phyloP scores from a whole-genome alignment of 352 stramenopile species.

The Globisporangium takayamanum region DNA sequence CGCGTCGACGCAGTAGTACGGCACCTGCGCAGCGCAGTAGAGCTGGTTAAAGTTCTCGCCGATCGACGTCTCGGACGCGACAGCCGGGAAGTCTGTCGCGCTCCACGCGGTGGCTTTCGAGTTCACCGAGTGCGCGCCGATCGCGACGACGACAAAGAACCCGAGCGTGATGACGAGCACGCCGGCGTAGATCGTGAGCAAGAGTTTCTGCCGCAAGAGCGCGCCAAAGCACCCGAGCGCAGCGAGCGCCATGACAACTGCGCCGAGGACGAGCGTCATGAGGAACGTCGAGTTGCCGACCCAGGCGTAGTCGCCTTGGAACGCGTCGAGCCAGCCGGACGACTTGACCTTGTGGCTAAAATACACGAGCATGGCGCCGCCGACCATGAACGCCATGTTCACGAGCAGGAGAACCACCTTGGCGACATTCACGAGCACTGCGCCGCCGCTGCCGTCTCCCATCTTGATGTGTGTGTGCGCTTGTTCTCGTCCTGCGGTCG shows the following conservation, averaged over 20 bases:
- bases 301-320: constrained; percentile 63
- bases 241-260: constrained; percentile 56
- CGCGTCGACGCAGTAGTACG: constrained; percentile 66
- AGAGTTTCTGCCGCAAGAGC: constrained; percentile 53
- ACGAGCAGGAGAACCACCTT: constrained; percentile 78
- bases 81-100: constrained; percentile 35
- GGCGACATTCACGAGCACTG: constrained; percentile 55
- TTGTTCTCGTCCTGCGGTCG: background rate
- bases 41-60: constrained; percentile 72
- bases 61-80: constrained; percentile 37
- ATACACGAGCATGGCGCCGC: constrained; percentile 70
- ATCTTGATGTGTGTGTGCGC: background rate
- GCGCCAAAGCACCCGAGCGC: constrained; percentile 68
- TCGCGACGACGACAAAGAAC: constrained; percentile 59
- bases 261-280: constrained; percentile 62
- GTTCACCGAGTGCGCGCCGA: constrained; percentile 49
- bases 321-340: constrained; percentile 68
- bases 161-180: constrained; percentile 51
- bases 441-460: constrained; percentile 20
- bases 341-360: constrained; percentile 65
- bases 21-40: constrained; percentile 76
- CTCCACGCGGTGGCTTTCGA: constrained; percentile 49
- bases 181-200: constrained; percentile 64
- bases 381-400: constrained; percentile 82
- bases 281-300: constrained; percentile 56